Evolutionary conservation across 2,329 filamentous ascomycete genomes (phyloP).

Genomic region (Aspergillus ustus): DNA sequence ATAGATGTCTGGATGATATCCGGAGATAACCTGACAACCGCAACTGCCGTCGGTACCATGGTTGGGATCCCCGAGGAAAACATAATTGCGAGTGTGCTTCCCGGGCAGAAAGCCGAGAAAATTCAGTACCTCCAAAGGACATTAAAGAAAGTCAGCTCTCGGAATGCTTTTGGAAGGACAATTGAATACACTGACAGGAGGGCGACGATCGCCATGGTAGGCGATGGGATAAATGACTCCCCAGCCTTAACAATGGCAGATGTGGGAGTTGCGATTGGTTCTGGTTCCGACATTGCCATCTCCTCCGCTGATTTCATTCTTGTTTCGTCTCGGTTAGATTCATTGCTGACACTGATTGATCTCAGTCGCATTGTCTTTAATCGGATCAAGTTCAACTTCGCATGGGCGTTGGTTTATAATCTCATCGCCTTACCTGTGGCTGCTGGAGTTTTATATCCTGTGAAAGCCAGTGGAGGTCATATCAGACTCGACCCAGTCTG

Average conservation of each 20-base stretch:
- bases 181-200: conserved; percentile 37
- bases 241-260: conserved; percentile 80
- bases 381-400: conserved; percentile 83
- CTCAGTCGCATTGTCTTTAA: conserved; percentile 74
- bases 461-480: no score
- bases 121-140: conserved; percentile 42
- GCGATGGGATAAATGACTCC: conserved; percentile 88
- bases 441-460: conserved; percentile 78
- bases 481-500: neutral
- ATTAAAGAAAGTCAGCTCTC: neutral
- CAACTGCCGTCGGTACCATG: conserved; percentile 73
- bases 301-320: conserved; percentile 82
- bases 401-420: conserved; percentile 85
- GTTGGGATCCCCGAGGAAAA: conserved; percentile 76
- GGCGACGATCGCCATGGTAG: conserved; percentile 77
- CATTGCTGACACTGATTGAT: conserved; percentile 73
- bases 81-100: conserved; percentile 85
- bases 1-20: conserved; percentile 90
- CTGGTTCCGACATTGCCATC: conserved; percentile 81
- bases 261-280: conserved; percentile 80
- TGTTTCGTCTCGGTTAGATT: conserved; percentile 69
- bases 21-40: conserved; percentile 84
- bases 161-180: no score
- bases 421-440: conserved; percentile 76
- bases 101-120: conserved; percentile 70